Base-by-base conservation (phyloP, 1,284 basidiomycete genomes). In the Leccinum olivaceoglutinosum region DNA sequence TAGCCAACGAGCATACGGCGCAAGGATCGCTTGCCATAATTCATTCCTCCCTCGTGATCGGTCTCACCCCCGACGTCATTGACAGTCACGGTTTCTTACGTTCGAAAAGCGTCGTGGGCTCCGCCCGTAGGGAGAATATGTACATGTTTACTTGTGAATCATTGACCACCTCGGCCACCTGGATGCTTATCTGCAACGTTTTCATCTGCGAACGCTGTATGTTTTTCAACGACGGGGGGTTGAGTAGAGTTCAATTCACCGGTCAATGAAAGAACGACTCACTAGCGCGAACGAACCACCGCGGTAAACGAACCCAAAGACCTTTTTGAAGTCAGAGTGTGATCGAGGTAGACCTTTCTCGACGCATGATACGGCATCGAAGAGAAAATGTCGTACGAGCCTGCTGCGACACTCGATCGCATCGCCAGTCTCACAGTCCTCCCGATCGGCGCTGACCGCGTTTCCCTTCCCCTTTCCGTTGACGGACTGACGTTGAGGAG, bases 371-470 rank as follows among this genome's bases (percentile, higher is more conserved):
- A 18, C 53, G 29, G 32, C 32, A 32, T 32, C 2, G 32, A 32
- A 32, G 32, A 21, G 53, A 14, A 1, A 56, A 55, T 32, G 57
- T 69, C 79, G 60, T 46, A 81, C 79, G 53, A 36, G 70, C 68
- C 78, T 81, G 66, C 82, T 82, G 25, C 75, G 74, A 63, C 73
- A 78, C 70, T 79, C 80, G 36, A 36, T 36, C 36, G 11, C 36
- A 36, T 36, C 11, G 5, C 36, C 36, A 36, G 36, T 36, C 34
- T 36, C 34, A 36, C 34, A 36, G 36, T 36, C 36, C 10, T 61
- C 64, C 5, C 7, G 44, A 18, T 64, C 25, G 53, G 34, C n/a
- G 18, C 36, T 41, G 25, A 39, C 39, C 18, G 29, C 67, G 60
- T 62, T 75, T 2, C 65, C 67, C 66, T 78, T 71, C 53, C 74